A percentile compares a stretch with the other conserved stretches of the same genome.
phyloP scores from a whole-genome alignment of 495 filamentous ascomycete species.

The Penicillium maclennaniae region DNA sequence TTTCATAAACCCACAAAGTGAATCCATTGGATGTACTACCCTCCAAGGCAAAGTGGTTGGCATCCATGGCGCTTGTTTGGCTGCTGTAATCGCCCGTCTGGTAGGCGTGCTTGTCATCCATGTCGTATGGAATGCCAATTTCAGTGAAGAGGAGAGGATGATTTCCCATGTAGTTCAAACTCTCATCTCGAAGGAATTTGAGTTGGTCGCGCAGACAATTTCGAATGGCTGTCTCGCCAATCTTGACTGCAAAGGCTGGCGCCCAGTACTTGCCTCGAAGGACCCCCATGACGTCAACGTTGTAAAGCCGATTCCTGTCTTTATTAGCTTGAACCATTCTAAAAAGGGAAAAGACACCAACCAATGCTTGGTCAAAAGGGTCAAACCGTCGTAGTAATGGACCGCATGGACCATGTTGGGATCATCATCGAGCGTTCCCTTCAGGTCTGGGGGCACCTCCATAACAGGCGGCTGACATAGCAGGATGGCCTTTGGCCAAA shows the following conservation, averaged over 20 bases:
- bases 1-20: slow-evolving; percentile 83
- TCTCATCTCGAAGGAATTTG: slow-evolving; percentile 81
- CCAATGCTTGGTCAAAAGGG: slow-evolving; percentile 97
- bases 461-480: slow-evolving; percentile 90
- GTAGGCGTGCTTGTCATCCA: slow-evolving; percentile 94
- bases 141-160: slow-evolving; percentile 91
- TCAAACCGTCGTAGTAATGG: slow-evolving; percentile 96
- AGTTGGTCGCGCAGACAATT: slow-evolving; percentile 93
- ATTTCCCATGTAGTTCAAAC: slow-evolving; percentile 81
- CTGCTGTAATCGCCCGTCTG: slow-evolving; percentile 94
- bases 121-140: slow-evolving; percentile 97
- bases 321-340: slow-evolving; percentile 2
- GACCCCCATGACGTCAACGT: slow-evolving; percentile 91
- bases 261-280: slow-evolving; percentile 83
- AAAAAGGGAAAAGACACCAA: slow-evolving; percentile 19
- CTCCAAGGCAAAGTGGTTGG: slow-evolving; percentile 91
- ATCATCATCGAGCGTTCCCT: slow-evolving; percentile 85
- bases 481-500: slow-evolving; percentile 79
- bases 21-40: slow-evolving; percentile 76
- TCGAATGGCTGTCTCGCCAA: slow-evolving; percentile 92
- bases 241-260: slow-evolving; percentile 84
- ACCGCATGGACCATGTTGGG: slow-evolving; percentile 86
- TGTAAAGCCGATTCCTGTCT: slow-evolving; percentile 81
- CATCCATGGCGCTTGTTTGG: slow-evolving; percentile 92
- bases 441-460: slow-evolving; percentile 84